Base-by-base conservation (phyloP, 2,329 filamentous ascomycete species). In the Fusarium sp. region DNA sequence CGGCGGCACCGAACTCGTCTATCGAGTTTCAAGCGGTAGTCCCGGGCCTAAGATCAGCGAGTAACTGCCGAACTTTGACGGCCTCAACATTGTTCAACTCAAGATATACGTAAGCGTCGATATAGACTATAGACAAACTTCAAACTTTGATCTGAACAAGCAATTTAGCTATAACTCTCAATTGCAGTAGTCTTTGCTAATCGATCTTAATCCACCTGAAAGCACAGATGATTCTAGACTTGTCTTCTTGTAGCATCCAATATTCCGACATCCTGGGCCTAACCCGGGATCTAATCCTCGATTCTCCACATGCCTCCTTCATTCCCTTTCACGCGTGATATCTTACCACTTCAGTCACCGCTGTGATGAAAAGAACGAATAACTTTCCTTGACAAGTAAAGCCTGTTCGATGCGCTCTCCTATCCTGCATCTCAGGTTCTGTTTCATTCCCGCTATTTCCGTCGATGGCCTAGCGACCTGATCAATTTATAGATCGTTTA, bases 1-100 rank as follows among this genome's bases (percentile, higher is more conserved):
- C 50, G 43, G 52, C 64, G 21, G 41, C 59, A 67, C 66, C 66
- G 57, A 69, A 48, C 44, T 68, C 56, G 61, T 69, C 56, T 57
- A 66, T 69, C 55, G 56, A 43, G 42, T 47, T 69, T 56, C 47
- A 38, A 49, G 47, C 63, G 56, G 63, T n/a, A 63, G 42, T 57
- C 31, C 64, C 49, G 38, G 24, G 12, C 13, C 20, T 20, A 41
- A 20, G 15, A 20, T 35, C 39, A 24, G 29, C 26, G 29, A 49
- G 31, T 23, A 35, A 37, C 43, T 29, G 29, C 35, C 42, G 41
- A 44, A 20, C 24, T 21, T 68, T 43, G 24, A 26, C 53, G 66
- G 55, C 46, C 39, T 46, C 15, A 55, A 41, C 28, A 35, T 39
- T 16, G 13, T 20, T 41, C 31, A 15, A 49, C 15, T 37, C 38